A percentile compares a stretch with the other conserved stretches of the same genome.
Evolutionary conservation across 257 asterid genomes (phyloP).

Genomic region (Solanum bulbocastanum): DNA sequence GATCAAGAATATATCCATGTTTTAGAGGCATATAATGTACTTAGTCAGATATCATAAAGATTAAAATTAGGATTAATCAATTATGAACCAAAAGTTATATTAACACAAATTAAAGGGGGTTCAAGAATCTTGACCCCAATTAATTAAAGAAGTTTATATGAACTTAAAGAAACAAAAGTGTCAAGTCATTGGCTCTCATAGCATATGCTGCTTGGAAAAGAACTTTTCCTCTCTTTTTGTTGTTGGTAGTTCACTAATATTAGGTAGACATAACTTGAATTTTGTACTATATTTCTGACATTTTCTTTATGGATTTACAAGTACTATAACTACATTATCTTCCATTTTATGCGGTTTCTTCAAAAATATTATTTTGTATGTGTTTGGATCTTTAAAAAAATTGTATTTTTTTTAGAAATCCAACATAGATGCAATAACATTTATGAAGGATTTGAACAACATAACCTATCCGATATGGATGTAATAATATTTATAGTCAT

Average conservation of each 20-base stretch:
- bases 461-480: background rate
- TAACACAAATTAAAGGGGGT: background rate
- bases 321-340: background rate
- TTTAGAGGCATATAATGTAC: background rate
- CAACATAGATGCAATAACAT: background rate
- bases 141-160: background rate
- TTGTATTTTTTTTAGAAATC: background rate
- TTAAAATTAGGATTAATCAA: background rate
- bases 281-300: background rate
- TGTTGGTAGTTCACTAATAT: background rate
- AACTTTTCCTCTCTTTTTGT: background rate
- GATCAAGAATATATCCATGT: background rate
- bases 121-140: background rate
- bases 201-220: background rate
- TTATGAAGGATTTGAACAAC: background rate
- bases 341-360: no score
- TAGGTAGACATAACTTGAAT: background rate
- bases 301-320: background rate
- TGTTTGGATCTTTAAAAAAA: no score
- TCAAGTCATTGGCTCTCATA: background rate
- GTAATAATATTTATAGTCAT: background rate
- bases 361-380: no score
- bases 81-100: background rate
- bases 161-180: background rate
- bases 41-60: background rate